Base-by-base conservation (phyloP, 225 moss, liverwort and hornwort species). In the Pseudoscleropodium purum region DNA sequence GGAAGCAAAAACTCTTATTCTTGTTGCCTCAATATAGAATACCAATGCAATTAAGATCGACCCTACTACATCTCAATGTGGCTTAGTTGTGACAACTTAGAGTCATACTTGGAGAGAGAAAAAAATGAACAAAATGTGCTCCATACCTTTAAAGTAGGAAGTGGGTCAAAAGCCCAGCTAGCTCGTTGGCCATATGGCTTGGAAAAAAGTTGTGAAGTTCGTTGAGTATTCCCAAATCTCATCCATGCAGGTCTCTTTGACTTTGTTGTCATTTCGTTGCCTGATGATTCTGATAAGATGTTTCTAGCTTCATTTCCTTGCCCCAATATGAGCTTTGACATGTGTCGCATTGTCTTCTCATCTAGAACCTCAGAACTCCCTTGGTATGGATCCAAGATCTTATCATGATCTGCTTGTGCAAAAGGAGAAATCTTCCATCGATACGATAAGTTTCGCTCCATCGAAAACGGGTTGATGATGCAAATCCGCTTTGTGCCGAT, bases 391-490 rank as follows among this genome's bases (percentile, higher is more conserved):
- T 80, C 72, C 20, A 92, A 57, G 3, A 79, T 37, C 83, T 92
- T 93, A 3, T 93, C 94, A 7, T 54, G 69, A 56, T 94, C 94
- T 2, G 74, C 88, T 75, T 91, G 93, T 0, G 93, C 92, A 62
- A 90, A 92, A 0, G 91, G 94, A 6, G 93, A 94, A 75, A 94
- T 94, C 7, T 63, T 82, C 94, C 94, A 94, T 20, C 94, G 60
- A 54, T 93, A 94, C 0, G 93, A 73, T 59, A 94, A 87, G 45
- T 93, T 94, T 4, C 92, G 79, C 13, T 94, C 94, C 94, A 94
- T 94, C 0, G 90, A 89, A 36, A 94, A 93, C 0, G 93, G 94
- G 11, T 94, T 94, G 59, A 93, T 94, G 16, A 93, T 72, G 85
- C 89, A 94, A 4, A 70, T 20, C 5, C 90, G 78, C 86, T 92